Base-by-base conservation (phyloP, 208 protist genomes). In the Wallacemonas sp. region DNA sequence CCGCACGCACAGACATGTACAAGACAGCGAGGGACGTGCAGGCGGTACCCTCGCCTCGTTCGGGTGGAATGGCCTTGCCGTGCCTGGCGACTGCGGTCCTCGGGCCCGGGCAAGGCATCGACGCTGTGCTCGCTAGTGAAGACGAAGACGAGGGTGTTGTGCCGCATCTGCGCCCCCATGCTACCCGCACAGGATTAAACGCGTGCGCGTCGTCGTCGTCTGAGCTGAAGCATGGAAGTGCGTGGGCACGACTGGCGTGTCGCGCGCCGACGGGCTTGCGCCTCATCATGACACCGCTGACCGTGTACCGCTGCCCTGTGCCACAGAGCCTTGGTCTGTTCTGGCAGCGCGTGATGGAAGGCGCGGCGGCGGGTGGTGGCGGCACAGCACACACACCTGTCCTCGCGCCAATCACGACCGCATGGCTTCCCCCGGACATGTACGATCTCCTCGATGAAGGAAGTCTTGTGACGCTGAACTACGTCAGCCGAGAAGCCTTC, bases 361-460 rank as follows among this genome's bases (percentile, higher is more conserved):
- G 47, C 24, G 17, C 8, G 4, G n/a, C n/a, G n/a, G n/a, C n/a
- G n/a, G n/a, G n/a, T n/a, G n/a, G n/a, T n/a, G n/a, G n/a, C n/a
- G n/a, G n/a, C n/a, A n/a, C n/a, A n/a, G n/a, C n/a, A n/a, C n/a
- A n/a, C n/a, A 41, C 36, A 14, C 36, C 36, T 41, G 36, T 41
- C 14, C 14, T 14, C 6, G 6, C 36, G 6, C 9, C 36, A 14
- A 14, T 22, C 53, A 26, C 53, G 15, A 46, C 19, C 2, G 33
- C 69, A 3, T 62, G 71, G 21, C 55, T 74, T 27, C 73, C 73
- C 9, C 78, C 78, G 2, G 51, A 74, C 46, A 46, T 84, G 46
- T 78, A 70, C 51, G 85, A 86, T 53, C 72, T 88, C 11, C 67
- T 88, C 1, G 75, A 75, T 0, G 79, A 82, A 17, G 79, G 79